Evolutionary conservation across 306 rosid genomes (phyloP).

Genomic region (Crotalaria pallida): DNA sequence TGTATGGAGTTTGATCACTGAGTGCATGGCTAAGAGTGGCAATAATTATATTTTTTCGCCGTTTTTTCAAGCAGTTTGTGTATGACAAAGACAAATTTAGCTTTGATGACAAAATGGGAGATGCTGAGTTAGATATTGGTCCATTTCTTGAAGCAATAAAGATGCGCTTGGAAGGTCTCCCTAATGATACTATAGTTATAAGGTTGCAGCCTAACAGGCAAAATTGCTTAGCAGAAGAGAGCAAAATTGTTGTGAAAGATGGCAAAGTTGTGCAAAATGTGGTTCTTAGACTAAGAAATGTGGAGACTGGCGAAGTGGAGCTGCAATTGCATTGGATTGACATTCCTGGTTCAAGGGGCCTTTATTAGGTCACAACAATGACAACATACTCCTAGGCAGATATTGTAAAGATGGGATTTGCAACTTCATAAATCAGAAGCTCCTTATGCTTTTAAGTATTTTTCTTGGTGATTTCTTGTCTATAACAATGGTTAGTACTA

Average conservation of each 20-base stretch:
- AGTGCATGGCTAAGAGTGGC: neutral
- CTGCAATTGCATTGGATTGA: conserved; percentile 72
- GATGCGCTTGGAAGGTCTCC: conserved; percentile 35
- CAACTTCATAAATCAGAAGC: neutral
- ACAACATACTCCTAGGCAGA: neutral
- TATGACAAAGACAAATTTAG: conserved; percentile 66
- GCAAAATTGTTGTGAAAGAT: conserved; percentile 48
- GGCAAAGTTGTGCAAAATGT: conserved; percentile 52
- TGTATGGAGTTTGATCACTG: neutral
- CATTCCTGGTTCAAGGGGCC: conserved; percentile 52
- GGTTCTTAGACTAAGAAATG: conserved; percentile 70
- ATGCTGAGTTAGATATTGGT: conserved; percentile 60
- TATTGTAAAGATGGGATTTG: conserved; percentile 7
- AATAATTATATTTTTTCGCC: neutral
- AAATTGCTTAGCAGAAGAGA: conserved; percentile 73
- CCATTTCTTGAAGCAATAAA: conserved; percentile 41
- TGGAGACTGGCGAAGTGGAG: conserved; percentile 73
- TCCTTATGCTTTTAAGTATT: neutral
- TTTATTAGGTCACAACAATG: too few relatives aligned
- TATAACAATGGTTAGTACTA: neutral
- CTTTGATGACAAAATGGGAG: conserved; percentile 85
- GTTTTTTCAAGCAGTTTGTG: conserved; percentile 48
- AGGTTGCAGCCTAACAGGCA: conserved; percentile 46
- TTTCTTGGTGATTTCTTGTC: neutral
- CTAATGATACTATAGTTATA: conserved; percentile 44